Percentiles rank a stretch among this genome's conserved stretches.
phyloP scores from a whole-genome alignment of 2,329 filamentous ascomycete genomes.

The Venturia pyrina region DNA sequence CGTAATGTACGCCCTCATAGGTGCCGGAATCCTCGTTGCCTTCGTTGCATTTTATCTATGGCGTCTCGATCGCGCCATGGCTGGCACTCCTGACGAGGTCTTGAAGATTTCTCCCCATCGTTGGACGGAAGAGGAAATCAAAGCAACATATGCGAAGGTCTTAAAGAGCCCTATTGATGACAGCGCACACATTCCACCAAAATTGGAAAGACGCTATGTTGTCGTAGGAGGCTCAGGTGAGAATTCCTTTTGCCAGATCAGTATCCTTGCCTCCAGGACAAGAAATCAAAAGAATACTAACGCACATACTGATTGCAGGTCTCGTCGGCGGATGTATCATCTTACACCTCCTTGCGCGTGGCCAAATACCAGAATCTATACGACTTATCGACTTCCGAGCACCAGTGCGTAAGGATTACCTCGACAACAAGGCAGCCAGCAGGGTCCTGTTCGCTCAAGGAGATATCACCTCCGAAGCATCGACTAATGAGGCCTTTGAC shows the following conservation, averaged over 20 bases:
- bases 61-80: conserved; percentile 14
- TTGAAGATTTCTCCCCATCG: conserved; percentile 10
- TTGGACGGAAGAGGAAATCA: conserved; percentile 27
- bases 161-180: conserved; percentile 24
- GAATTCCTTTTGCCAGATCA: background rate
- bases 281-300: background rate
- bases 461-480: conserved; percentile 39
- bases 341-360: conserved; percentile 42
- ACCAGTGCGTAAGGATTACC: conserved; percentile 30
- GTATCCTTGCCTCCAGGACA: no score
- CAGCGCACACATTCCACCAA: conserved; percentile 25
- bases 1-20: background rate
- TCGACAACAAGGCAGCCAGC: conserved; percentile 27
- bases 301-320: conserved; percentile 25
- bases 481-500: conserved; percentile 37
- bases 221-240: conserved; percentile 29
- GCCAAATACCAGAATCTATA: conserved; percentile 41
- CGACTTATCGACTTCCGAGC: conserved; percentile 43
- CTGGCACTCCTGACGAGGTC: conserved; percentile 14
- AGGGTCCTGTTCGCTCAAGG: conserved; percentile 36
- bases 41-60: conserved; percentile 14
- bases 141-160: conserved; percentile 22
- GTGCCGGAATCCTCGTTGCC: background rate
- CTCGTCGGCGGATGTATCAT: conserved; percentile 47
- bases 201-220: conserved; percentile 28